These are phyloP conservation scores for Lachnellula cervina DNA, from an alignment of 2,329 filamentous ascomycete genomes.

Conservation along the genomic window DNA sequence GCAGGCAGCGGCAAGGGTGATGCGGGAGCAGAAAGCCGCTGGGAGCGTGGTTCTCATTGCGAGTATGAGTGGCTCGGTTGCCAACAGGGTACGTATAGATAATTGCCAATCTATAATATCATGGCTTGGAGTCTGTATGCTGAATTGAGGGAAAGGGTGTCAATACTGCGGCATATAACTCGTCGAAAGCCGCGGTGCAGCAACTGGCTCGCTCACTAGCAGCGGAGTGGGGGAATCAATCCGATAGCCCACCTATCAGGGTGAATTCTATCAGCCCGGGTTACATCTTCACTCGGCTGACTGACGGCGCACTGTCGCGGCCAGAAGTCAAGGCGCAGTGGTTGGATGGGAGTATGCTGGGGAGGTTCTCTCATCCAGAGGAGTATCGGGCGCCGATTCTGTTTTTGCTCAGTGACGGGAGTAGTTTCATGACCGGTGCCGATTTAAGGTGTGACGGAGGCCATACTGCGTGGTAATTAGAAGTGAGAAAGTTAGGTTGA, in stretches of 20 bases:
- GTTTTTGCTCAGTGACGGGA: constrained; percentile 39
- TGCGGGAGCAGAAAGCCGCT: constrained; percentile 37
- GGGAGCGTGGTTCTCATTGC: constrained; percentile 57
- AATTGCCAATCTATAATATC: not conserved
- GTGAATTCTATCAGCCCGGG: constrained; percentile 63
- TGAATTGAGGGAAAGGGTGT: constrained; percentile 1
- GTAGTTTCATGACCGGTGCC: constrained; percentile 41
- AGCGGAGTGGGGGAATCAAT: constrained; percentile 64
- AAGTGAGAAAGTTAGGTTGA: too few relatives aligned
- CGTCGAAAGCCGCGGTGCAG: constrained; percentile 60
- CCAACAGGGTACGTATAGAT: constrained; percentile 52
- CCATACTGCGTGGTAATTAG: constrained; percentile 44
- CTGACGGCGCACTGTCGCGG: constrained; percentile 61
- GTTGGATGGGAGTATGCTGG: constrained; percentile 53
- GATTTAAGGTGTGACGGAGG: constrained; percentile 44
- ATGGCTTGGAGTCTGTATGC: not conserved
- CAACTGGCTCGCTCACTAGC: constrained; percentile 57
- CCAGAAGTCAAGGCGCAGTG: constrained; percentile 54
- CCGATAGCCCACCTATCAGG: constrained; percentile 35
- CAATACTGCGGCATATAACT: constrained; percentile 41
- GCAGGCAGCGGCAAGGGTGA: constrained; percentile 60
- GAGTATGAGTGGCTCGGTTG: constrained; percentile 61
- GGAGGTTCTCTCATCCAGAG: constrained; percentile 52
- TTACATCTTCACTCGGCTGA: constrained; percentile 62
- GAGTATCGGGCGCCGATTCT: constrained; percentile 52